Percentiles rank a stretch among this genome's conserved stretches.
Conservation (phyloP, 2,329 filamentous ascomycete species). For the Ustulina deusta region DNA sequence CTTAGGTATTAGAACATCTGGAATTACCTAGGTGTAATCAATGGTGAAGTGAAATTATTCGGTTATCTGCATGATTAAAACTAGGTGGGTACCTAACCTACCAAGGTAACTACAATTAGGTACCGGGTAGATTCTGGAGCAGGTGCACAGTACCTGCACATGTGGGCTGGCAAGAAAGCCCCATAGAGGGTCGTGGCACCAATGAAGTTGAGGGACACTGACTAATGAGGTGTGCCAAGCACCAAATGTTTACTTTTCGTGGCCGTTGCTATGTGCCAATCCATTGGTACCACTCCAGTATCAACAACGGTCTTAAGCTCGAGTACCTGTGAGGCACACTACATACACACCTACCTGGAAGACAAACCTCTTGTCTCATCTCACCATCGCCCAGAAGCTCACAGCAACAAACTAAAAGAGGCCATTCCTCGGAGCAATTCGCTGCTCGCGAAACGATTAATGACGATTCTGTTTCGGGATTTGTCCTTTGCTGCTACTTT, state of each 20-base stretch:
- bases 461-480: background rate
- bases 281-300: slow-evolving; percentile 20
- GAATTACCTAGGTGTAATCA: no score
- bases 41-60: no score
- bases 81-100: no score
- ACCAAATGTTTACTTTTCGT: slow-evolving; percentile 40
- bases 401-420: background rate
- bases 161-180: no score
- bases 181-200: background rate
- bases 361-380: slow-evolving; percentile 14
- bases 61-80: no score
- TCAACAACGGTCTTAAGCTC: slow-evolving; percentile 42
- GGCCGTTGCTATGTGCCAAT: slow-evolving; percentile 44
- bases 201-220: background rate
- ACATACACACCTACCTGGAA: background rate
- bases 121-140: no score
- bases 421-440: background rate
- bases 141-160: no score
- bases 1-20: no score
- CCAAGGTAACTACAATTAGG: no score
- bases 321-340: background rate
- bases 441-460: background rate
- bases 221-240: slow-evolving; percentile 40
- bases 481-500: slow-evolving; percentile 13
- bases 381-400: slow-evolving; percentile 8